Base-by-base conservation (phyloP, 2,329 filamentous ascomycete genomes). In the Clathrospora elynae region DNA sequence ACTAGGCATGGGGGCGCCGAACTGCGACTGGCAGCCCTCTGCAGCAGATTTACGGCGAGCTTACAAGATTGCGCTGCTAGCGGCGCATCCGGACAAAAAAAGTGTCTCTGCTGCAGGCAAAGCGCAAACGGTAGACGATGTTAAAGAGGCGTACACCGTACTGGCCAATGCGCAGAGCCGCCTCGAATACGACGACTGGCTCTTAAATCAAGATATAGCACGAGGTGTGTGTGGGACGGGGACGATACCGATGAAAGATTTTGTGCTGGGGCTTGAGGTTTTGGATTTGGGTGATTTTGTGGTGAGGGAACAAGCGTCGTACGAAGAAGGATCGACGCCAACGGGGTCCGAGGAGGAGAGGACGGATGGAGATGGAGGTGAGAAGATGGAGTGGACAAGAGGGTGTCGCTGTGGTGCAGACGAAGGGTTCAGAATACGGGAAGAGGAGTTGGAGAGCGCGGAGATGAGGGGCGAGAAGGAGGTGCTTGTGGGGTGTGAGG, bases 361-460 rank as follows among this genome's bases (percentile, higher is more conserved):
- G 25, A 38, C 22, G 50, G 7, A 74, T 67, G 30, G 71, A 75
- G 35, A 72, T 75, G 28, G 43, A 22, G 12, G 34, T 42, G 35
- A 31, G 11, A 37, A 51, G 26, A 42, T 55, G 13, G 47, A 63
- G 32, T 85, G 81, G 81, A 78, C 71, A 40, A 71, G 75, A 4
- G 59, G 62, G 1, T 85, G 82, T 67, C 71, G 82, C 13, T 85
- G 82, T 64, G 82, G 82, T n/a, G 76, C 78, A 48, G 73, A 76
- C 19, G 68, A 66, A 17, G 82, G 79, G 0, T 85, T 82, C 53
- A 39, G 75, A 13, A 73, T 85, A 5, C 71, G 68, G 0, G 82
- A 84, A 58, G 54, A 66, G 3, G 79, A 84, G 57, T 58, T 85
- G 19, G 76, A 76, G 45, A 62, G 64, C 46, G 78, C 80, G 55